These are phyloP conservation scores for Phoma sp. DNA, from an alignment of 2,329 filamentous ascomycete genomes.

Conservation along the genomic window DNA sequence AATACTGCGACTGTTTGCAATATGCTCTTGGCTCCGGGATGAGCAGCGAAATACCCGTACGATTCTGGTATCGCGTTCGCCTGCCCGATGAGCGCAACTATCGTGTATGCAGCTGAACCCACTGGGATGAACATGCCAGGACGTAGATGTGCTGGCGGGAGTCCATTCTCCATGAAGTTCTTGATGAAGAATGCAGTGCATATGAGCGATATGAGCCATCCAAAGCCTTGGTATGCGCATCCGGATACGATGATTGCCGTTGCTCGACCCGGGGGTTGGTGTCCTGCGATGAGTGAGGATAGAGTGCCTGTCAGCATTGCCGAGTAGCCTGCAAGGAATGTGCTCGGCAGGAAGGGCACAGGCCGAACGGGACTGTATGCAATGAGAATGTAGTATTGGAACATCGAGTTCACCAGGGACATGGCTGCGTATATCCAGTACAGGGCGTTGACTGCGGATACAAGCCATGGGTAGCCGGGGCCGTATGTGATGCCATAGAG, in stretches of 20 bases:
- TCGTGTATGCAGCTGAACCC: slow-evolving; percentile 72
- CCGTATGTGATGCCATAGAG: slow-evolving; percentile 38
- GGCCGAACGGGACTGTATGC: slow-evolving; percentile 61
- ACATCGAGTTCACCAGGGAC: slow-evolving; percentile 43
- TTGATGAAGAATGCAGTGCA: slow-evolving; percentile 73
- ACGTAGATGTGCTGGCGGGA: slow-evolving; percentile 66
- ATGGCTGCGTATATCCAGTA: slow-evolving; percentile 52
- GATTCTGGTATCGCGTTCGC: slow-evolving; percentile 57
- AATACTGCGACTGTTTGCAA: slow-evolving; percentile 52
- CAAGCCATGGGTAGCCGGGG: slow-evolving; percentile 45
- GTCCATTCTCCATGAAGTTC: slow-evolving; percentile 67
- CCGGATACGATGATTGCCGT: slow-evolving; percentile 69
- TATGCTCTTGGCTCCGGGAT: slow-evolving; percentile 31
- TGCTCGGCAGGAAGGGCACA: slow-evolving; percentile 71
- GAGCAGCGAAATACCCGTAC: slow-evolving; percentile 31
- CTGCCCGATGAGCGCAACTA: slow-evolving; percentile 73
- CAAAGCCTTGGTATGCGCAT: slow-evolving; percentile 71
- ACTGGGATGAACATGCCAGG: slow-evolving; percentile 77
- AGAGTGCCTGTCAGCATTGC: slow-evolving; percentile 74
- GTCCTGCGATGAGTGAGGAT: slow-evolving; percentile 65
- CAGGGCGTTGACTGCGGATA: slow-evolving; percentile 40
- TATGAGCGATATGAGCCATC: slow-evolving; percentile 68
- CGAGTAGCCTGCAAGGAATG: slow-evolving; percentile 73
- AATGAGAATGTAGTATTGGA: slow-evolving; percentile 68
- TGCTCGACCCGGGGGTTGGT: slow-evolving; percentile 62